A percentile compares a stretch with the other conserved stretches of the same genome.
phyloP scores from a whole-genome alignment of 1,284 basidiomycete genomes.

The Cryptococcus hybrid region DNA sequence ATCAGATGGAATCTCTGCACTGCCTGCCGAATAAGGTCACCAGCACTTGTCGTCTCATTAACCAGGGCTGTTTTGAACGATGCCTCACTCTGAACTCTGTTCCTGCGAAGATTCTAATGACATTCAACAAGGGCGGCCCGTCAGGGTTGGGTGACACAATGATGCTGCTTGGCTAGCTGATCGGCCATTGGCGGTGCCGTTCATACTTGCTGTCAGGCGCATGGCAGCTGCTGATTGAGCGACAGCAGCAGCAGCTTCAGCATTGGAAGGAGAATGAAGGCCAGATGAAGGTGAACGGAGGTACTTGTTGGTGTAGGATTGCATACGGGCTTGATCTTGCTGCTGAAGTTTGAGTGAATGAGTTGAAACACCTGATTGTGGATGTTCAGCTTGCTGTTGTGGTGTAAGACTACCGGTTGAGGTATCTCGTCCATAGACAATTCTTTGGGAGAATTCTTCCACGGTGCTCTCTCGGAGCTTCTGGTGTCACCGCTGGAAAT shows the following conservation, averaged over 20 bases:
- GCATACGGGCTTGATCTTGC: constrained; percentile 81
- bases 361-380: constrained; percentile 23
- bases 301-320: constrained; percentile 78
- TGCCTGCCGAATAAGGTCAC: constrained; percentile 84
- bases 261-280: constrained; percentile 56
- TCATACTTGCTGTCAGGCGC: constrained; percentile 28
- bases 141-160: constrained; percentile 53
- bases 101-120: constrained; percentile 92
- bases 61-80: constrained; percentile 97
- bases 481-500: constrained; percentile 35
- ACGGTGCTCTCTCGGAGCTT: constrained; percentile 35
- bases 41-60: constrained; percentile 76
- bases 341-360: constrained; percentile 72
- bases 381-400: constrained; percentile 40
- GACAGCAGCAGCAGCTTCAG: constrained; percentile 39
- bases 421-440: background rate
- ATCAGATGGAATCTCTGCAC: constrained; percentile 84
- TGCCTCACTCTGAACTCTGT: constrained; percentile 76
- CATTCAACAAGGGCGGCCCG: constrained; percentile 77
- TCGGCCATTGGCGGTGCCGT: constrained; percentile 24
- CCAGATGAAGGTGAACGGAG: constrained; percentile 76
- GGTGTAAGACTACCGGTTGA: no score
- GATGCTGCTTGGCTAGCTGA: constrained; percentile 51
- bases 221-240: constrained; percentile 42
- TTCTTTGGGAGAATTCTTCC: constrained; percentile 20